Evolutionary conservation across 805 yeast species (phyloP), one percentile per base, ranked within the genome.

Genomic region (Ogataea wickerhamii): DNA sequence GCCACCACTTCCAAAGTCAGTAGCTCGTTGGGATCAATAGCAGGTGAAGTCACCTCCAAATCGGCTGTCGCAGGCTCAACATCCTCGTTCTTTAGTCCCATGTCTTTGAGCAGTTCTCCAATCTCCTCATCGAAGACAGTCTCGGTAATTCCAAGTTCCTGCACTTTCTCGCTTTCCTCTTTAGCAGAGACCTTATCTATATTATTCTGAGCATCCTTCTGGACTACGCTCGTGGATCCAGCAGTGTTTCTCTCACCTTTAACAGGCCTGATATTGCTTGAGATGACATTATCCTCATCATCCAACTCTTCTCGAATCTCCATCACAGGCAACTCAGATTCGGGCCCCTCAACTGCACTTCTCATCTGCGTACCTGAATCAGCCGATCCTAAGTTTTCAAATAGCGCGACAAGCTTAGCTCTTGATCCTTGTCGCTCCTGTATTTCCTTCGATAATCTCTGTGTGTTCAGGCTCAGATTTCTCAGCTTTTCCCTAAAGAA

Each of bases 221-320:
- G 17, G 8, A 11, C 14, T 8, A 12, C 17, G 8, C 8, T 11
- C 14, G 29, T 26, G 16, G 11, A 7, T 26, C 8, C 29, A 8
- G 8, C 12, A 22, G 25, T 22, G 25, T 12, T 22, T 8, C 17
- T 6, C 27, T 37, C 34, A 11, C 23, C 29, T 25, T 32, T 11
- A 6, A 28, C 28, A 6, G 75, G 74, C 21, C 63, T 63, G 3
- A 77, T 64, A 3, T 64, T 48, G n/a, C 76, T 55, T 11, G 44
- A 58, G 1, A 83, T 55, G 1, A 88, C 70, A 43, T 84, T 78
- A 0, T 79, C 96, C n/a, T 84, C 80, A 1, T 86, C 96, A 58
- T 88, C 96, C 26, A 89, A 59, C 37, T 80, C 84, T 54, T 88
- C 97, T 37, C 80, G 70, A 17, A 89, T 89, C 40, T 88, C 96